Evolutionary conservation across 2,329 filamentous ascomycete genomes (phyloP).

Genomic region (Fusarium sublunatum): DNA sequence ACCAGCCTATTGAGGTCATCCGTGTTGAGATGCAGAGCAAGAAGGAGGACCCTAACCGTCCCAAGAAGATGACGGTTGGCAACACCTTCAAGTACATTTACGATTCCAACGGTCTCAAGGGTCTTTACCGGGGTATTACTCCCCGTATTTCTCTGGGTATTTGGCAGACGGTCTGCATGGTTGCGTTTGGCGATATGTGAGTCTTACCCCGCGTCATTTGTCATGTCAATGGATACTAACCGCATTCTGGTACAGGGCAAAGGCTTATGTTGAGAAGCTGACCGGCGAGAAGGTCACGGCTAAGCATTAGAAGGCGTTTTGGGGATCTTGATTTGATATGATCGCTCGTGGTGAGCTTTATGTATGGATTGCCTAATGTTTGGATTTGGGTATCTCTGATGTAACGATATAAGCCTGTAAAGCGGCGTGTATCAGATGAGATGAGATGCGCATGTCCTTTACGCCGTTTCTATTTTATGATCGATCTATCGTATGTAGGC

Average conservation of each 20-base stretch:
- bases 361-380: conserved; percentile 36
- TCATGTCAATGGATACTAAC: conserved; percentile 15
- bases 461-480: conserved; percentile 26
- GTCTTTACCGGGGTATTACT: conserved; percentile 94
- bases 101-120: conserved; percentile 84
- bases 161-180: conserved; percentile 99
- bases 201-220: conserved; percentile 54
- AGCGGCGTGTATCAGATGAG: conserved; percentile 7
- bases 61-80: conserved; percentile 98
- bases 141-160: conserved; percentile 94
- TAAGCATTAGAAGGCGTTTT: conserved; percentile 69
- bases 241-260: conserved; percentile 63
- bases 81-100: conserved; percentile 92
- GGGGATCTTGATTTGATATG: conserved; percentile 33
- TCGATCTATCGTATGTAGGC: conserved; percentile 26
- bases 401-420: conserved; percentile 10
- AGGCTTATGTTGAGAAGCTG: conserved; percentile 73
- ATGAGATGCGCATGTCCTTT: conserved; percentile 24
- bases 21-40: conserved; percentile 99
- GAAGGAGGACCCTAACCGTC: conserved; percentile 95
- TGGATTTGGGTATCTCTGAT: conserved; percentile 34
- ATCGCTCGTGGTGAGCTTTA: conserved; percentile 34
- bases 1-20: conserved; percentile 99
- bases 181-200: conserved; percentile 97
- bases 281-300: conserved; percentile 73